These are phyloP conservation scores for Dipodascus geniculatus DNA, from an alignment of 805 yeast species.

Conservation along the genomic window DNA sequence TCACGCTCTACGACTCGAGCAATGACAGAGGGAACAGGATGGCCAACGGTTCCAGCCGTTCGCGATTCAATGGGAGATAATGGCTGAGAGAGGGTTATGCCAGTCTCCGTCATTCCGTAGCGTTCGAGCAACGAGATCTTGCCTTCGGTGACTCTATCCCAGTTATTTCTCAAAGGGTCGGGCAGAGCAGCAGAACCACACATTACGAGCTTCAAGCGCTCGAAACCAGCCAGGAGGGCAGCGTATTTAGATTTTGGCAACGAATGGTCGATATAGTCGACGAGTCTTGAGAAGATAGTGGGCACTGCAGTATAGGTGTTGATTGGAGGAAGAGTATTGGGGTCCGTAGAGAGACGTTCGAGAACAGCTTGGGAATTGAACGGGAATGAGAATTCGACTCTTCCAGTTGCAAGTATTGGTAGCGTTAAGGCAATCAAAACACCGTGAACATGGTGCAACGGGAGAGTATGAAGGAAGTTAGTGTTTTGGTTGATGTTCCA, in stretches of 20 bases:
- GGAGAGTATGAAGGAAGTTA: constrained; percentile 23
- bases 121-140: constrained; percentile 23
- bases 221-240: constrained; percentile 10
- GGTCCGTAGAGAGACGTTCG: constrained; percentile 14
- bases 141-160: constrained; percentile 21
- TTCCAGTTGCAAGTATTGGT: constrained; percentile 23
- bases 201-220: constrained; percentile 21
- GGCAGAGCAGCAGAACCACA: constrained; percentile 28
- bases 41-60: constrained; percentile 21
- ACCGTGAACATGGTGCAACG: constrained; percentile 27
- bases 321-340: constrained; percentile 14
- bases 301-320: constrained; percentile 27
- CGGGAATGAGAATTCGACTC: constrained; percentile 23
- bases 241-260: constrained; percentile 10
- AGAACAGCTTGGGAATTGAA: constrained; percentile 19
- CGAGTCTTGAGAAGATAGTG: constrained; percentile 22
- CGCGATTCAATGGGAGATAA: constrained; percentile 15
- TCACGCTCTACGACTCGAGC: constrained; percentile 23
- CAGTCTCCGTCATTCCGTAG: constrained; percentile 29
- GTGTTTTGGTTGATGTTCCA: constrained; percentile 21
- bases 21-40: constrained; percentile 23
- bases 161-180: constrained; percentile 20
- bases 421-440: constrained; percentile 23
- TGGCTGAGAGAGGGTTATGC: constrained; percentile 25
- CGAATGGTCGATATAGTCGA: constrained; percentile 13